Evolutionary conservation across 192 early-diverging fungal species (phyloP).

Genomic region (Rhizophlyctis rosea): DNA sequence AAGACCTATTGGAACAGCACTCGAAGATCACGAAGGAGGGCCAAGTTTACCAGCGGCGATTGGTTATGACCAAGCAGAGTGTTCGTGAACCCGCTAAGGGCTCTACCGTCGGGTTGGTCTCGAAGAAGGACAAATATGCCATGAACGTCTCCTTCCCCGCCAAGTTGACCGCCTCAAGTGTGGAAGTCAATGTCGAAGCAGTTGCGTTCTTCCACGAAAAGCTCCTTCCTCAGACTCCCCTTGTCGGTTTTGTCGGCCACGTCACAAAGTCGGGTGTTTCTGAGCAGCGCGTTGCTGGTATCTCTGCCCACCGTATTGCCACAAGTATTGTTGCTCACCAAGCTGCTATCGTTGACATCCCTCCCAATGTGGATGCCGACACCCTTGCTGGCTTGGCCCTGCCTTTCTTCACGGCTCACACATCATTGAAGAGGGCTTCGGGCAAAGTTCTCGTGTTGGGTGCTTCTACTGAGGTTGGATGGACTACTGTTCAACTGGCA

Average conservation of each 20-base stretch:
- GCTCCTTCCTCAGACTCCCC: background rate
- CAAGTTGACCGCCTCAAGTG: background rate
- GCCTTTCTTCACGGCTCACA: no score
- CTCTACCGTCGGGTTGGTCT: background rate
- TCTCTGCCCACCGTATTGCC: no score
- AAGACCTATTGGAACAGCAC: constrained; percentile 4
- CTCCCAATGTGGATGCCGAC: no score
- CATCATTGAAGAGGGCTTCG: no score
- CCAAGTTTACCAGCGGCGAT: background rate
- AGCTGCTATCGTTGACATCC: no score
- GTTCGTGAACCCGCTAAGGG: background rate
- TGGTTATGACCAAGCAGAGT: background rate
- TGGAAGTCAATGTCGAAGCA: background rate
- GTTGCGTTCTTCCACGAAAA: background rate
- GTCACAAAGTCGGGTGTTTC: no score
- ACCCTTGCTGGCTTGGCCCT: no score
- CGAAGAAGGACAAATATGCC: background rate
- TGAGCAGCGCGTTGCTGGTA: no score
- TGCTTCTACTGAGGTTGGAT: background rate
- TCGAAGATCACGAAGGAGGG: constrained; percentile 5
- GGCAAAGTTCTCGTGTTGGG: no score
- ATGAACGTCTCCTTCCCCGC: background rate
- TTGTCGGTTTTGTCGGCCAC: background rate
- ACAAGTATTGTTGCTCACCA: no score
- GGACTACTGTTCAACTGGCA: constrained; percentile 1